phyloP scores from a whole-genome alignment of 202 grass and related monocot genomes.

The Hordeum pubiflorum region DNA sequence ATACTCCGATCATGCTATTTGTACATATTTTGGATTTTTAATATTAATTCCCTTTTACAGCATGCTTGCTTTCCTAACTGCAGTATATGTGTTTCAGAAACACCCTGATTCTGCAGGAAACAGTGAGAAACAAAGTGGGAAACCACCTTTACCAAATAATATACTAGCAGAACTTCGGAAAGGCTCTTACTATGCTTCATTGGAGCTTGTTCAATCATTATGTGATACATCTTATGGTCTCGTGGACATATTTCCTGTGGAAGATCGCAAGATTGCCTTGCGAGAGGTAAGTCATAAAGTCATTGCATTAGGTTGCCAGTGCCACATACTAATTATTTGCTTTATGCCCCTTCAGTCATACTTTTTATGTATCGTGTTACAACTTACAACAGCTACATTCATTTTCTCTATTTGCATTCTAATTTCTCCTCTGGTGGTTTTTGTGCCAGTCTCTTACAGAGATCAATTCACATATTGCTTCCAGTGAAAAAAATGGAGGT shows the following conservation, averaged over 20 bases:
- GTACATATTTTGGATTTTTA: not conserved
- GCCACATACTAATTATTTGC: not conserved
- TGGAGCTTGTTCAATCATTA: conserved; percentile 92
- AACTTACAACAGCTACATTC: not conserved
- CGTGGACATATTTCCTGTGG: conserved; percentile 90
- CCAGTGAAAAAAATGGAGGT: conserved; percentile 92
- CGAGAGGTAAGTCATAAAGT: conserved; percentile 57
- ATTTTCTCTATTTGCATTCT: conserved; percentile 15
- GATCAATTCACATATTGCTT: conserved; percentile 80
- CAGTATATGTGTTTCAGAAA: conserved; percentile 55
- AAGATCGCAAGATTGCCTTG: conserved; percentile 95
- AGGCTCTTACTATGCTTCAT: conserved; percentile 90
- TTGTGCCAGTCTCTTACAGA: conserved; percentile 70
- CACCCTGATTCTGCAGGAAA: conserved; percentile 44
- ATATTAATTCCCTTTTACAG: not conserved
- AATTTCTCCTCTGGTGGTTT: conserved; percentile 25
- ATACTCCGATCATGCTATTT: not conserved
- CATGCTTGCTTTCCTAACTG: conserved; percentile 14
- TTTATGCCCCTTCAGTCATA: conserved; percentile 1
- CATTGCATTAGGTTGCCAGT: not conserved
- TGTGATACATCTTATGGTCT: conserved; percentile 96
- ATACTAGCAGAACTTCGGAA: conserved; percentile 71
- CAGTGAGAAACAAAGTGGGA: conserved; percentile 66
- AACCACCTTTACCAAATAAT: conserved; percentile 90
- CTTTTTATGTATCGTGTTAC: not conserved